Evolutionary conservation across 2,329 filamentous ascomycete species (phyloP).

Genomic region (Aspergillus intermedius): DNA sequence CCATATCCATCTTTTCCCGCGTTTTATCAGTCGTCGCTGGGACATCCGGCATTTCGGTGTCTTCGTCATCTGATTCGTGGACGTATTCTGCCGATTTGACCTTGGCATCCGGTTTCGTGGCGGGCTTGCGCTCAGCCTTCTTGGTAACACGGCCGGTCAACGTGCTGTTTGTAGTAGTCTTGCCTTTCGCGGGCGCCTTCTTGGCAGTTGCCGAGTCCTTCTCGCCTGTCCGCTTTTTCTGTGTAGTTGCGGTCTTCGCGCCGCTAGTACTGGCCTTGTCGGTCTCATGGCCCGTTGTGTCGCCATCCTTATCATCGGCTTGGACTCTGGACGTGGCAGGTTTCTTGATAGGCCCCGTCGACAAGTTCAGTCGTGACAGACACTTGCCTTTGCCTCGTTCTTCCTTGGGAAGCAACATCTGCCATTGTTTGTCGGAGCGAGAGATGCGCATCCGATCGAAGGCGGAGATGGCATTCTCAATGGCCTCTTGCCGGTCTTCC

Average conservation of each 20-base stretch:
- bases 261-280: conserved; percentile 23
- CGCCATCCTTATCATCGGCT: conserved; percentile 33
- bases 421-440: conserved; percentile 57
- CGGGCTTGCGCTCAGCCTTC: conserved; percentile 38
- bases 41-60: conserved; percentile 36
- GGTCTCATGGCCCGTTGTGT: conserved; percentile 31
- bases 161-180: conserved; percentile 46
- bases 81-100: conserved; percentile 51
- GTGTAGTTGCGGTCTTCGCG: conserved; percentile 20
- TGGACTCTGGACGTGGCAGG: conserved; percentile 32
- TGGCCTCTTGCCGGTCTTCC: conserved; percentile 53
- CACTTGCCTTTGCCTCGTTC: conserved; percentile 58
- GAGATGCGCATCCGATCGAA: conserved; percentile 57
- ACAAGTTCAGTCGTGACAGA: conserved; percentile 53
- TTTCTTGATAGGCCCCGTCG: conserved; percentile 34
- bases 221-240: conserved; percentile 35
- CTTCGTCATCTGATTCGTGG: conserved; percentile 46
- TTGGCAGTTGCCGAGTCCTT: conserved; percentile 40
- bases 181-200: conserved; percentile 31
- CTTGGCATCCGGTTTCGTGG: conserved; percentile 36
- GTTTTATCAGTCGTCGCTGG: conserved; percentile 14
- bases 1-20: conserved; percentile 10
- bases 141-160: conserved; percentile 38
- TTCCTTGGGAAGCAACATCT: conserved; percentile 53
- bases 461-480: conserved; percentile 57